Percentiles rank a stretch among this genome's conserved stretches.
These are phyloP conservation scores for Wickerhamiella bombiphila DNA, from an alignment of 805 yeast genomes.

Conservation along the genomic window DNA sequence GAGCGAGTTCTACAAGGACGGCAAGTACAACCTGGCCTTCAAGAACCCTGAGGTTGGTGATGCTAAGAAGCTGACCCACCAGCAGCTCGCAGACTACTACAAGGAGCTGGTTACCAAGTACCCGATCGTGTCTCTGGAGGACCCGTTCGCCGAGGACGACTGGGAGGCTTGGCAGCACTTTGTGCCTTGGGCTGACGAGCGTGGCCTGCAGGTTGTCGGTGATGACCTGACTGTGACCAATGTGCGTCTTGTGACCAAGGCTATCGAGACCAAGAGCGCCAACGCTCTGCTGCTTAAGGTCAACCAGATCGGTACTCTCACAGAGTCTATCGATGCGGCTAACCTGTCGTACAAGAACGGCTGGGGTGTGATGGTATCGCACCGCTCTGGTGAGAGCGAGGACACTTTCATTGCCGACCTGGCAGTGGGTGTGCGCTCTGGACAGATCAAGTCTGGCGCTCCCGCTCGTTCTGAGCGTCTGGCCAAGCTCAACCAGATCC, in stretches of 20 bases:
- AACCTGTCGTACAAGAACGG: slow-evolving; percentile 86
- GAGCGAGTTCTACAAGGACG: slow-evolving; percentile 94
- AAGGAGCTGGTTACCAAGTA: slow-evolving; percentile 63
- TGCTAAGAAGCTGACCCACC: slow-evolving; percentile 82
- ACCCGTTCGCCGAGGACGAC: slow-evolving; percentile 99
- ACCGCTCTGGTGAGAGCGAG: slow-evolving; percentile 99
- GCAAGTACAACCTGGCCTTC: slow-evolving; percentile 95
- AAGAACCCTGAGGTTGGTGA: slow-evolving; percentile 89
- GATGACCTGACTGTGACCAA: slow-evolving; percentile 98
- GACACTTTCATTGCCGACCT: slow-evolving; percentile 97
- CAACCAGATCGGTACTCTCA: slow-evolving; percentile 93
- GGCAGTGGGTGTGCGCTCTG: slow-evolving; percentile 94
- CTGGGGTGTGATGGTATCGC: slow-evolving; percentile 99
- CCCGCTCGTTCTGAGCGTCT: slow-evolving; percentile 99
- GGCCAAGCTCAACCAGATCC: slow-evolving; percentile 96
- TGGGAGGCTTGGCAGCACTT: slow-evolving; percentile 97
- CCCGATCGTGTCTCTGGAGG: slow-evolving; percentile 97
- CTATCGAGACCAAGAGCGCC: slow-evolving; percentile 93
- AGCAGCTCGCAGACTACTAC: slow-evolving; percentile 76
- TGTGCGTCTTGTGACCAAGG: slow-evolving; percentile 86
- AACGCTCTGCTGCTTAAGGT: slow-evolving; percentile 92
- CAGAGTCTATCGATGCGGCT: slow-evolving; percentile 96
- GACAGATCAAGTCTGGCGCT: slow-evolving; percentile 99
- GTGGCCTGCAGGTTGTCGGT: slow-evolving; percentile 79
- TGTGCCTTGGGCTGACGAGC: slow-evolving; percentile 31